Evolutionary conservation across 257 asterid species (phyloP), one percentile per base, ranked within the genome.

Genomic region (Echium plantagineum): DNA sequence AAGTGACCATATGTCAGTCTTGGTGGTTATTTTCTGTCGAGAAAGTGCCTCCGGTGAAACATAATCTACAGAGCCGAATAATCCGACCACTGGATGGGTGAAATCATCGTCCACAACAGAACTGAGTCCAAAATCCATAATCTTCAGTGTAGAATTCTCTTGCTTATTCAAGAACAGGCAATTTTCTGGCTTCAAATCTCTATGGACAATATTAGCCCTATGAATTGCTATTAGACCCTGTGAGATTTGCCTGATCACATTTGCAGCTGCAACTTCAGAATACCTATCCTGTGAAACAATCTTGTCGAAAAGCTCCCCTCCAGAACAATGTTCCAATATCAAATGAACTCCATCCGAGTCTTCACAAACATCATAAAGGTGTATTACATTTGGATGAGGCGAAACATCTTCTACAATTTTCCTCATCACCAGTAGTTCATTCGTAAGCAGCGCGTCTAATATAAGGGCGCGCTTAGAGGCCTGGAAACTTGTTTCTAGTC

Each of bases 181-280:
- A 52, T 88, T 88, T 71, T 88, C 95, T 0, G 96, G 96, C 80
- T 88, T 88, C 75, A 88, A 77, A 63, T 88, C 96, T 70, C 96
- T 62, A 9, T 88, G 96, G 5, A 88, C 74, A 21, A 88, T 80
- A 10, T 59, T 72, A 9, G 90, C 89, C 12, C 67, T 52, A 52
- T 88, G 96, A 65, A 88, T 51, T 0, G 88, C 94, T 4, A 73
- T 78, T 3, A 88, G 62, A 1, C 96, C 96, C 0, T 75, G 63
- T 0, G 94, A 87, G 28, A 88, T 83, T 63, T 88, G 96, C 69
- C 80, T 69, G 3, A 85, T 75, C 7, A 88, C 95, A 0, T 74
- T 81, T 7, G 96, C 94, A 8, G 96, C 96, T 19, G 77, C 88
- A 0, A 78, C 85, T 58, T 88, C 96, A 6, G 66, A 72, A 49